Base-by-base conservation (phyloP, 176 grass and related monocot species). In the Stipa capillata region DNA sequence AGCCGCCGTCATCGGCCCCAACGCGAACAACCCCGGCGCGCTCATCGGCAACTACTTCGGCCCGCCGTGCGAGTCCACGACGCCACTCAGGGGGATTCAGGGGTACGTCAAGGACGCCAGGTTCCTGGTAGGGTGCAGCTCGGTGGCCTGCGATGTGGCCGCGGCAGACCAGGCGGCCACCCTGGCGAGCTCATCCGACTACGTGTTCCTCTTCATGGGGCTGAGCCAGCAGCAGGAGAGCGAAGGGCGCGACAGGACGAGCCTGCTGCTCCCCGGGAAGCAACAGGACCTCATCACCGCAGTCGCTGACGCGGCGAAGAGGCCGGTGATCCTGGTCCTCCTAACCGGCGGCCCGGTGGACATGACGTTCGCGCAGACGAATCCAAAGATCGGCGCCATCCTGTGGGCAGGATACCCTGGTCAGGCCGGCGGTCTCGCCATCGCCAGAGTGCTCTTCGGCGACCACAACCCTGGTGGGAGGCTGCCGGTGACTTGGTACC, bases 401-500 rank as follows among this genome's bases (percentile, higher is more conserved):
- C 48, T 93, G 0, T 97, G 91, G 91, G 91, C 86, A 0, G 91
- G 94, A 0, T 97, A 93, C 35, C 86, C 86, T 0, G 94, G 94
- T 60, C 85, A 97, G 29, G 80, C 83, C 7, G 90, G 94, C 2
- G 90, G 90, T 1, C 80, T 57, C 11, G 94, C 94, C 31, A 83
- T 97, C 18, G 86, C 91, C 14, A 52, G 59, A 1, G 79, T 97
- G 0, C 83, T 97, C 8, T 97, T 97, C 48, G 91, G 94, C 9
- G 84, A 89, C 16, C 78, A 89, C 77, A 97, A 89, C 79, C 94
- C 91, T 21, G 27, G 88, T 17, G 94, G 88, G 0, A 85, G 72
- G 76, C 48, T 97, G 57, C 91, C 91, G 0, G 82, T 93, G 5
- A 97, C 90, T 1, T 97, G 91, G 94, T 97, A 97, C 75, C 84